phyloP scores from a whole-genome alignment of 352 stramenopile species.

The Globisporangium orthogonon region DNA sequence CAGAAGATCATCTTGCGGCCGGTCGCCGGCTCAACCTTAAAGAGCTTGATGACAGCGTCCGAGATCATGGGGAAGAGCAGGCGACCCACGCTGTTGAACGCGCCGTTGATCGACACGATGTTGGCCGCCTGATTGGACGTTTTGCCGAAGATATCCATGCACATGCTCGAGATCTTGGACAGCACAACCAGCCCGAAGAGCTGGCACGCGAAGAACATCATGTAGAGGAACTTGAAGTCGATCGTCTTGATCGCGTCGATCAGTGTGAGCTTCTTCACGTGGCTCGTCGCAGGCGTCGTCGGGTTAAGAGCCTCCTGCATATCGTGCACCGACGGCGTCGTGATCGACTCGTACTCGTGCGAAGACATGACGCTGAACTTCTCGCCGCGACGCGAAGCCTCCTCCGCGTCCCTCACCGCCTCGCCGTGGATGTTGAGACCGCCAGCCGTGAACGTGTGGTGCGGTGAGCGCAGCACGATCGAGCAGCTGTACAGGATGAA shows the following conservation, averaged over 20 bases:
- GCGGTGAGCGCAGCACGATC: conserved; percentile 42
- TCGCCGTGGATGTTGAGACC: conserved; percentile 65
- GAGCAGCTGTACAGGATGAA: conserved; percentile 34
- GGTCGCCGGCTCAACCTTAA: conserved; percentile 43
- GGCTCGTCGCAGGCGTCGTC: conserved; percentile 24
- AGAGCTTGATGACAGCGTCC: conserved; percentile 29
- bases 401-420: conserved; percentile 25
- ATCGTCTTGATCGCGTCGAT: conserved; percentile 45
- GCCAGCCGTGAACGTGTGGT: conserved; percentile 32
- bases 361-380: conserved; percentile 37
- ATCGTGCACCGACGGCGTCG: conserved; percentile 23
- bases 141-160: conserved; percentile 42
- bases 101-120: conserved; percentile 55
- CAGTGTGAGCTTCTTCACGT: conserved; percentile 44
- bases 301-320: conserved; percentile 23
- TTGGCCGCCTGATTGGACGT: conserved; percentile 26
- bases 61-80: conserved; percentile 40
- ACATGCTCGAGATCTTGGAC: conserved; percentile 53
- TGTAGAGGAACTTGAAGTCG: conserved; percentile 59
- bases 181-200: conserved; percentile 61
- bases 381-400: conserved; percentile 25
- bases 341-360: conserved; percentile 40
- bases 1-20: conserved; percentile 56
- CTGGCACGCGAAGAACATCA: conserved; percentile 64
- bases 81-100: conserved; percentile 49